Base-by-base conservation (phyloP, 768 basidiomycete genomes). In the Tephrocybe sp. region DNA sequence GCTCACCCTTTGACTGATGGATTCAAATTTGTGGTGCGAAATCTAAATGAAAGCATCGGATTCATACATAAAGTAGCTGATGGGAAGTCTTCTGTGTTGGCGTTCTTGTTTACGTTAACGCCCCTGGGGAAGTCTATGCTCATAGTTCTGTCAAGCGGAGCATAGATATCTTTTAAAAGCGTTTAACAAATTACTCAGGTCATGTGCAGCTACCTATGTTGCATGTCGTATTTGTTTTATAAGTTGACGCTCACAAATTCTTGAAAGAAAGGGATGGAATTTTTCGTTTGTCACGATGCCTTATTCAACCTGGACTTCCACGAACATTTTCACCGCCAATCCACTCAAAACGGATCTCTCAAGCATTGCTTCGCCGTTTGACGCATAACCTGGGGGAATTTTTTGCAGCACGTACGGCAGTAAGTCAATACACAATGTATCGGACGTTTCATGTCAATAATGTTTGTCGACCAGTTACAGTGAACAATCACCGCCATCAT, bases 341-440 rank as follows among this genome's bases (percentile, higher is more conserved):
- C 65, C 1, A 57, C 57, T 5, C 45, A 49, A 8, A 56, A 55
- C 62, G 61, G 36, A 66, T 64, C 8, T 63, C 68, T 2, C 65
- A 62, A 39, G 34, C 57, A 11, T 58, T 74, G 12, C 61, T 71
- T 12, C 56, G 50, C n/a, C 58, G 62, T 12, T 50, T 71, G 14
- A 61, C 67, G 4, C 60, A 67, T 15, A 51, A 62, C 8, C 67
- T 69, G 5, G 64, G 67, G n/a, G 62, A 68, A n/a, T 25, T 68
- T 71, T 43, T 57, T 62, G 21, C 45, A 46, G 8, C 57, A 64
- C 38, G 28, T 60, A 3, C 45, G 55, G 57, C 64, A 66, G 72
- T 73, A 51, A 47, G 69, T 49, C 0, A n/a, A 11, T 21, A n/a
- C 3, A 1, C 15, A 9, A 12, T 26, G 26, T 6, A n/a, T 4